Percentiles rank a stretch among this genome's conserved stretches.
phyloP scores from a whole-genome alignment of 2,329 filamentous ascomycete species.

The Aspergillus sp. region DNA sequence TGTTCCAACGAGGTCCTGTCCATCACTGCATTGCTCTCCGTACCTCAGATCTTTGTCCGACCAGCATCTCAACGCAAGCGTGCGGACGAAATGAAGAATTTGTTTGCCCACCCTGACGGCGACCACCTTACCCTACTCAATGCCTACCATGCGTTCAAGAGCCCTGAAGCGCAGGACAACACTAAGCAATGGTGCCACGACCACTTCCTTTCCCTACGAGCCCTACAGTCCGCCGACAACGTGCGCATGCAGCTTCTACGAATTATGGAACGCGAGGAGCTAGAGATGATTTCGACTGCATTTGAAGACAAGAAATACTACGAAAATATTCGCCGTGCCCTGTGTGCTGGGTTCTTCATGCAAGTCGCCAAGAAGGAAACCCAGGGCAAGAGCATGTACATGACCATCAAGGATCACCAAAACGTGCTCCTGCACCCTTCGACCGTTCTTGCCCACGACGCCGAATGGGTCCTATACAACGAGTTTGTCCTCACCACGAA shows the following conservation, averaged over 20 bases:
- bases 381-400: constrained; percentile 78
- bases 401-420: constrained; percentile 95
- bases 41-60: constrained; percentile 90
- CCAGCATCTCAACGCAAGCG: constrained; percentile 82
- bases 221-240: constrained; percentile 89
- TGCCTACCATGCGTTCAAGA: constrained; percentile 96
- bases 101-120: constrained; percentile 89
- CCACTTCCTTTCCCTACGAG: constrained; percentile 87
- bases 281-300: constrained; percentile 83
- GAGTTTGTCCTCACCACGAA: constrained; percentile 98
- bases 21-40: constrained; percentile 87
- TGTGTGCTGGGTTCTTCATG: constrained; percentile 98
- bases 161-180: constrained; percentile 66
- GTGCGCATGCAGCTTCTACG: constrained; percentile 87
- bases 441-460: constrained; percentile 82
- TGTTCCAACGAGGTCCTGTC: constrained; percentile 98
- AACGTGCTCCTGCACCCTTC: constrained; percentile 90
- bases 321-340: constrained; percentile 88
- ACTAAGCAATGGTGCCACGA: constrained; percentile 93
- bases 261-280: constrained; percentile 90
- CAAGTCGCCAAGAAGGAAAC: constrained; percentile 94
- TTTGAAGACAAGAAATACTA: constrained; percentile 98
- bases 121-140: constrained; percentile 96
- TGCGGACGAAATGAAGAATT: constrained; percentile 94
- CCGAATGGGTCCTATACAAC: constrained; percentile 97